Percentiles rank a stretch among this genome's conserved stretches.
Evolutionary conservation across 2,329 filamentous ascomycete genomes (phyloP).

Genomic region (Colletotrichum liaoningense): DNA sequence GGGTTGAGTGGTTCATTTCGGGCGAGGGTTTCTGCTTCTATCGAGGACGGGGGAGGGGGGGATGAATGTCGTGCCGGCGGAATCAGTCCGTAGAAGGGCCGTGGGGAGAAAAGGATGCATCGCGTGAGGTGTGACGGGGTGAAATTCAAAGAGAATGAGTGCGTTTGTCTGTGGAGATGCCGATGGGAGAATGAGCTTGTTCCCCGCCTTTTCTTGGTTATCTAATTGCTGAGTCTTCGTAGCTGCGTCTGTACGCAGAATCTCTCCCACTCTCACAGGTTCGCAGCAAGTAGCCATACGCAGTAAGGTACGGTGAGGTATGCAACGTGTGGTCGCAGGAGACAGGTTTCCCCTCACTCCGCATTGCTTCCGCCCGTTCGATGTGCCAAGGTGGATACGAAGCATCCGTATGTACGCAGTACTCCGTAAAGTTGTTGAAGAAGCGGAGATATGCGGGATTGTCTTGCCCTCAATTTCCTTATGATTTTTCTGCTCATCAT

Average conservation of each 20-base stretch:
- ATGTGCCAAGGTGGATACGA: not conserved
- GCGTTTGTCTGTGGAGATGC: conserved; percentile 9
- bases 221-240: not conserved
- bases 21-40: not conserved
- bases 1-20: not conserved
- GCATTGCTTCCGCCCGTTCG: not conserved
- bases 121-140: not conserved
- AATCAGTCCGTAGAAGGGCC: conserved; percentile 27
- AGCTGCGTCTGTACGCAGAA: not conserved
- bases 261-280: too few species aligned
- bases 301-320: not conserved
- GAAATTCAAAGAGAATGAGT: not conserved
- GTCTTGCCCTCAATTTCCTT: not conserved
- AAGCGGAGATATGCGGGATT: not conserved
- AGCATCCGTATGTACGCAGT: not conserved
- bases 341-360: not conserved
- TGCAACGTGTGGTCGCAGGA: not conserved
- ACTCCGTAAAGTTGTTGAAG: not conserved
- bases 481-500: not conserved
- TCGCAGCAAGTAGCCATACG: too few species aligned
- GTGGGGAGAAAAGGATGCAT: not conserved
- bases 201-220: conserved; percentile 15
- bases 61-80: not conserved
- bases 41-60: not conserved
- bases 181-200: not conserved